Conservation (phyloP, 331 rosid species). For the Quercus phellos region DNA sequence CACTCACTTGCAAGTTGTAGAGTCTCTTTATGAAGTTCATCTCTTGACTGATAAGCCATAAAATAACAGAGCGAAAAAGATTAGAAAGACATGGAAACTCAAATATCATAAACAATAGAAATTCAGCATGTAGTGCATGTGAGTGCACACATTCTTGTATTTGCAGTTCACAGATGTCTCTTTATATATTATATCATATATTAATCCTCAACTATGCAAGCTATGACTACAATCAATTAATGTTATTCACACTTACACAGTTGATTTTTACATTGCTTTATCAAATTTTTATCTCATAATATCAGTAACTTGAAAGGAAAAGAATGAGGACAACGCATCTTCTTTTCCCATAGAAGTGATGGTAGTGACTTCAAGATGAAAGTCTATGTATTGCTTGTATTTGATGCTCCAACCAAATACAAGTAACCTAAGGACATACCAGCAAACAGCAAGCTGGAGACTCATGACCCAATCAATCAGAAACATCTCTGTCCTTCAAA, state of each 20-base stretch:
- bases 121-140: background rate
- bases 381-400: background rate
- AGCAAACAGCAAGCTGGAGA: too few species aligned
- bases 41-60: slow-evolving; percentile 52
- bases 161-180: background rate
- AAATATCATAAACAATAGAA: slow-evolving; percentile 7
- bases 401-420: background rate
- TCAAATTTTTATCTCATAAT: background rate
- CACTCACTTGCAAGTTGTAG: slow-evolving; percentile 81
- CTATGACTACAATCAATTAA: background rate
- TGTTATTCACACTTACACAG: background rate
- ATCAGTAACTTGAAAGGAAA: background rate
- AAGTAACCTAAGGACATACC: background rate
- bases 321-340: too few species aligned
- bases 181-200: background rate
- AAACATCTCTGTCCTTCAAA: too few species aligned
- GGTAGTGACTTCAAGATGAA: background rate
- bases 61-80: background rate
- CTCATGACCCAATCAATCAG: too few species aligned
- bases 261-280: background rate
- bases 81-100: slow-evolving; percentile 9
- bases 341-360: too few species aligned
- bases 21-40: slow-evolving; percentile 73
- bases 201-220: background rate
- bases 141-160: background rate